phyloP scores from a whole-genome alignment of 2,329 filamentous ascomycete species.

The Amesomyces nigricolor region DNA sequence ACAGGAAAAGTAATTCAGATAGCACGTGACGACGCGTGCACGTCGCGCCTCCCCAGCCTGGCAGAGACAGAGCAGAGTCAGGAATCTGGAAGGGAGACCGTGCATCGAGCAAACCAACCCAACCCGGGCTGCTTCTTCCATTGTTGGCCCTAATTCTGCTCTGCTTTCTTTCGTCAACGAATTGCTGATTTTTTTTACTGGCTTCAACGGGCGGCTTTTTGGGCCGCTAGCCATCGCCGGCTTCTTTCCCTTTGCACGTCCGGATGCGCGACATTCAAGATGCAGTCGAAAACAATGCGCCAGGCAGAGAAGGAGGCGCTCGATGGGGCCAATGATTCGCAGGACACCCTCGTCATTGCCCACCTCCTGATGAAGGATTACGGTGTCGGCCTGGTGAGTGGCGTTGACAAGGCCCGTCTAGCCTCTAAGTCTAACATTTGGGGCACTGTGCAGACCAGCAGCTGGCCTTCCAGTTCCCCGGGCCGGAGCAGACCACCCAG shows the following conservation, averaged over 20 bases:
- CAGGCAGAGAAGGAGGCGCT: conserved; percentile 27
- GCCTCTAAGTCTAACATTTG: conserved; percentile 5
- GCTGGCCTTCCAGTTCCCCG: conserved; percentile 20
- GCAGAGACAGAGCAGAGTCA: neutral
- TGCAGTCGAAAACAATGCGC: conserved; percentile 25
- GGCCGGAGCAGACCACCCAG: neutral
- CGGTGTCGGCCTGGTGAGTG: conserved; percentile 38
- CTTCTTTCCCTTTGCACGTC: neutral
- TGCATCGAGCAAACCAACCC: neutral
- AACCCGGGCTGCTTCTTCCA: neutral
- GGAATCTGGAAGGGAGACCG: neutral
- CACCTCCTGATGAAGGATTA: conserved; percentile 36
- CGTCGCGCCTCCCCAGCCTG: conserved; percentile 7
- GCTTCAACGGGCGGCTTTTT: neutral
- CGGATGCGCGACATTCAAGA: neutral
- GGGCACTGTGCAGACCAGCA: conserved; percentile 23
- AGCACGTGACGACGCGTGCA: conserved; percentile 16
- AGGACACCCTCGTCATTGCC: conserved; percentile 41
- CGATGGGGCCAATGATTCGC: conserved; percentile 35
- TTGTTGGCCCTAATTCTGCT: too few relatives aligned
- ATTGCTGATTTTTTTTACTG: neutral
- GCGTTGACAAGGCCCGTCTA: conserved; percentile 7
- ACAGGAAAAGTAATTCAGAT: neutral
- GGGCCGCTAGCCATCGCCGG: conserved; percentile 6
- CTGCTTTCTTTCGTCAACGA: neutral